phyloP scores from a whole-genome alignment of 495 filamentous ascomycete species.

The Talaromyces proteolyticus region DNA sequence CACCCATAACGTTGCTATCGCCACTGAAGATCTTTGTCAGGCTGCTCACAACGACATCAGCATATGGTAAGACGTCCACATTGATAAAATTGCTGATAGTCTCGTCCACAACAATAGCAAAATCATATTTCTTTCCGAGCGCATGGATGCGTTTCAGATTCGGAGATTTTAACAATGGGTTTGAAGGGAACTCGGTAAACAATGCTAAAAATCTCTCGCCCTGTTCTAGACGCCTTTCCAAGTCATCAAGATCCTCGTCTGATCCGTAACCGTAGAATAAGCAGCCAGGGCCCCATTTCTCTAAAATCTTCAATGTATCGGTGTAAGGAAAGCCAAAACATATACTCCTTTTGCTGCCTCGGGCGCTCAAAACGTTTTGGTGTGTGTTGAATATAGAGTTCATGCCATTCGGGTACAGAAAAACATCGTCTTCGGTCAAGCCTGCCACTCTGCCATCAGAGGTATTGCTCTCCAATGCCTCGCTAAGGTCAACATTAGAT shows the following conservation, averaged over 20 bases:
- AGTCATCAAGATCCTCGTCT: constrained; percentile 75
- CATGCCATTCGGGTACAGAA: constrained; percentile 86
- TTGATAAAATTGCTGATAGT: constrained; percentile 96
- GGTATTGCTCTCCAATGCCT: constrained; percentile 47
- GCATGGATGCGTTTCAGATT: constrained; percentile 72
- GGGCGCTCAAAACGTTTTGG: constrained; percentile 56
- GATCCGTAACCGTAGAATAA: constrained; percentile 86
- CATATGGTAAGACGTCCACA: constrained; percentile 81
- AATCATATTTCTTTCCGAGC: constrained; percentile 79
- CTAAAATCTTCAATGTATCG: constrained; percentile 88
- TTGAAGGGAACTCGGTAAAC: constrained; percentile 93
- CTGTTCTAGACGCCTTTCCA: constrained; percentile 61
- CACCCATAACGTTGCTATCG: constrained; percentile 97
- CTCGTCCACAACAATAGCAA: constrained; percentile 89
- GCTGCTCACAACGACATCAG: constrained; percentile 88
- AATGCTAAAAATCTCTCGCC: constrained; percentile 80
- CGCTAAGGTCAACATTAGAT: constrained; percentile 61
- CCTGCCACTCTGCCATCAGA: constrained; percentile 51
- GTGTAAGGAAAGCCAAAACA: constrained; percentile 79
- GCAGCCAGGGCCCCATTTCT: constrained; percentile 92
- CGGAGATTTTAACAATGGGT: constrained; percentile 81
- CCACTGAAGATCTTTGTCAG: constrained; percentile 96
- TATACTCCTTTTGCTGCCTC: constrained; percentile 31
- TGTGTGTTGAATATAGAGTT: constrained; percentile 90
- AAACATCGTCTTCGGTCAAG: constrained; percentile 84